Conservation (phyloP, 164 flowering plant species). For the Dillenia turbinata region DNA sequence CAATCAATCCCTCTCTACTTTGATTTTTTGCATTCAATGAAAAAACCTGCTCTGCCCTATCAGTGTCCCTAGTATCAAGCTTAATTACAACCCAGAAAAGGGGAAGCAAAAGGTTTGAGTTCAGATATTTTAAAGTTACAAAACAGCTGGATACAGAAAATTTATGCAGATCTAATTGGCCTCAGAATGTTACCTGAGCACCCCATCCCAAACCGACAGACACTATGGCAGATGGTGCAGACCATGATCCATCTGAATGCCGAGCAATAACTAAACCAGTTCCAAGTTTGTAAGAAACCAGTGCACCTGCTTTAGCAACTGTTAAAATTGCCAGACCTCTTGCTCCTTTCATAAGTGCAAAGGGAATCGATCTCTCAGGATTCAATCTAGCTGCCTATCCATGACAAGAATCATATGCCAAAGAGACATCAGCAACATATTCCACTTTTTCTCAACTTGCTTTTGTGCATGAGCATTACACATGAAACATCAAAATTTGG, state of each 20-base stretch:
- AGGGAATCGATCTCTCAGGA: conserved; percentile 81
- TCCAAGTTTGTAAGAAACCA: conserved; percentile 85
- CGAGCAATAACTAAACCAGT: conserved; percentile 93
- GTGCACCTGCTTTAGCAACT: conserved; percentile 79
- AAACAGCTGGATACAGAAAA: too few species aligned
- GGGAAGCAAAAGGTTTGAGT: too few species aligned
- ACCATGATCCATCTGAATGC: conserved; percentile 94
- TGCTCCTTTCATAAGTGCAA: conserved; percentile 77
- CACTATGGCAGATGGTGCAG: conserved; percentile 89
- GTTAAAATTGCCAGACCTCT: conserved; percentile 85
- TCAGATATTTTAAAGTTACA: too few species aligned
- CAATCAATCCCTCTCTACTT: too few species aligned
- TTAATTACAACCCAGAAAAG: too few species aligned
- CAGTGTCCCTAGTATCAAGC: too few species aligned
- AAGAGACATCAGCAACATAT: neutral
- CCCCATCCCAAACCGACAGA: conserved; percentile 97
- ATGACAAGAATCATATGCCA: conserved; percentile 7
- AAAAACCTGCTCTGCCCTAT: too few species aligned
- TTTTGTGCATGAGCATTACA: too few species aligned
- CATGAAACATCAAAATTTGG: too few species aligned
- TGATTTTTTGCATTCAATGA: too few species aligned
- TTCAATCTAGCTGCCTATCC: conserved; percentile 67
- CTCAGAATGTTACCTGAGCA: conserved; percentile 64
- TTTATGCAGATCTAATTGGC: neutral
- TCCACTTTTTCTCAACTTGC: too few species aligned